Percentiles rank a stretch among this genome's conserved stretches.
phyloP scores from a whole-genome alignment of 805 yeast genomes.

The Candida xiaguanensis region DNA sequence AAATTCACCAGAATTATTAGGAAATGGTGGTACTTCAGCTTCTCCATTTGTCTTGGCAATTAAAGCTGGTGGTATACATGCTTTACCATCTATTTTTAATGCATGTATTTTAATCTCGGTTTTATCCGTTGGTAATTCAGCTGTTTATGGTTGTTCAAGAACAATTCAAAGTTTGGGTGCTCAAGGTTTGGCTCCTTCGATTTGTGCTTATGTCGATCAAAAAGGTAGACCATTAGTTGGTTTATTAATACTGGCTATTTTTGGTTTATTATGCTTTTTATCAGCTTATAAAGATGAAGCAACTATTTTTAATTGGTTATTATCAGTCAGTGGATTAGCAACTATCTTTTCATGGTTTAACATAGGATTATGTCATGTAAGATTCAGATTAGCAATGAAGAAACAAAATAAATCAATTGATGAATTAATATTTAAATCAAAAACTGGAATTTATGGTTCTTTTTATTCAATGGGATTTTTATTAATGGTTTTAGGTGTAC shows the following conservation, averaged over 20 bases:
- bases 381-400: slow-evolving; percentile 38
- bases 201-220: slow-evolving; percentile 37
- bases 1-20: slow-evolving; percentile 44
- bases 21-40: slow-evolving; percentile 52
- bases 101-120: slow-evolving; percentile 72
- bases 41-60: slow-evolving; percentile 79
- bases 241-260: slow-evolving; percentile 25
- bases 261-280: slow-evolving; percentile 40
- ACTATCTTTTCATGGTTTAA: slow-evolving; percentile 41
- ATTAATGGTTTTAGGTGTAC: slow-evolving; percentile 29
- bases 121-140: slow-evolving; percentile 72
- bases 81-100: slow-evolving; percentile 69
- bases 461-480: slow-evolving; percentile 28
- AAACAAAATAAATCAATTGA: slow-evolving; percentile 30
- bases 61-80: slow-evolving; percentile 55
- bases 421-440: slow-evolving; percentile 32
- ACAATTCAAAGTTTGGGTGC: slow-evolving; percentile 64
- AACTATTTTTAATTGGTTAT: slow-evolving; percentile 37
- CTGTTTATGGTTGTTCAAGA: slow-evolving; percentile 72
- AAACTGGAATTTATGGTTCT: slow-evolving; percentile 37
- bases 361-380: slow-evolving; percentile 37
- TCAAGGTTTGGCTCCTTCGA: slow-evolving; percentile 64
- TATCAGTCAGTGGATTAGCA: slow-evolving; percentile 38
- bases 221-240: slow-evolving; percentile 42
- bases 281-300: slow-evolving; percentile 28